A percentile compares a stretch with the other conserved stretches of the same genome.
Conservation (phyloP, 2,329 filamentous ascomycete species). For the Rhinocladiella similis region DNA sequence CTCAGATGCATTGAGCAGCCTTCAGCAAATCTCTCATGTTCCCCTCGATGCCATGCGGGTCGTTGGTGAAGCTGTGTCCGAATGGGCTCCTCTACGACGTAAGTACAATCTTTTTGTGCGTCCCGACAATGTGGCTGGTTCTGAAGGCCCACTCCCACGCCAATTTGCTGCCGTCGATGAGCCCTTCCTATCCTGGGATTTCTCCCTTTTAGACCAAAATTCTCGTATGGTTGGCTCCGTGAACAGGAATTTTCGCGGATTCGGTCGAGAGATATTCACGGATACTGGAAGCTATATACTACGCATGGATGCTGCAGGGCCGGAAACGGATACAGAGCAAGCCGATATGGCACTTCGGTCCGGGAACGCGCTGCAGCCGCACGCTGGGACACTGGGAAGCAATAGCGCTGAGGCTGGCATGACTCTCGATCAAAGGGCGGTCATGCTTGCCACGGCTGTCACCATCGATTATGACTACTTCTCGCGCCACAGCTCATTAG, state of each 20-base stretch:
- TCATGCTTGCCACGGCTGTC: conserved; percentile 67
- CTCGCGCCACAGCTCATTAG: conserved; percentile 56
- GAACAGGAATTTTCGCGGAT: conserved; percentile 63
- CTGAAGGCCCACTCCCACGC: conserved; percentile 44
- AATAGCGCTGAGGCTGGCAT: conserved; percentile 46
- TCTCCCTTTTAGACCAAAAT: conserved; percentile 56
- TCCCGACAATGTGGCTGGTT: conserved; percentile 40
- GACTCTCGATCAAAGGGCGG: conserved; percentile 65
- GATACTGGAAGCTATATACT: conserved; percentile 66
- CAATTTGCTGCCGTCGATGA: conserved; percentile 66
- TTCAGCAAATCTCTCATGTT: conserved; percentile 55
- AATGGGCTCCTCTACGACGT: conserved; percentile 62
- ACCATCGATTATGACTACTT: conserved; percentile 69
- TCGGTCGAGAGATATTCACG: conserved; percentile 65
- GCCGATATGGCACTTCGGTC: conserved; percentile 41
- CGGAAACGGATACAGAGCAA: conserved; percentile 40
- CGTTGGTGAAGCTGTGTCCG: conserved; percentile 63
- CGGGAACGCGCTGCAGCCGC: conserved; percentile 27
- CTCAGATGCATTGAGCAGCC: conserved; percentile 40
- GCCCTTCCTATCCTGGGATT: conserved; percentile 65
- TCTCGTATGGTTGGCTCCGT: conserved; percentile 58
- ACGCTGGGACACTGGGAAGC: conserved; percentile 19
- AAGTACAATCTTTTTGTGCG: conserved; percentile 68
- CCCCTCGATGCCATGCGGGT: conserved; percentile 60
- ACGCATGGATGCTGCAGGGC: conserved; percentile 61